phyloP scores from a whole-genome alignment of 2,329 filamentous ascomycete genomes.

The Pseudocercospora fuligena region DNA sequence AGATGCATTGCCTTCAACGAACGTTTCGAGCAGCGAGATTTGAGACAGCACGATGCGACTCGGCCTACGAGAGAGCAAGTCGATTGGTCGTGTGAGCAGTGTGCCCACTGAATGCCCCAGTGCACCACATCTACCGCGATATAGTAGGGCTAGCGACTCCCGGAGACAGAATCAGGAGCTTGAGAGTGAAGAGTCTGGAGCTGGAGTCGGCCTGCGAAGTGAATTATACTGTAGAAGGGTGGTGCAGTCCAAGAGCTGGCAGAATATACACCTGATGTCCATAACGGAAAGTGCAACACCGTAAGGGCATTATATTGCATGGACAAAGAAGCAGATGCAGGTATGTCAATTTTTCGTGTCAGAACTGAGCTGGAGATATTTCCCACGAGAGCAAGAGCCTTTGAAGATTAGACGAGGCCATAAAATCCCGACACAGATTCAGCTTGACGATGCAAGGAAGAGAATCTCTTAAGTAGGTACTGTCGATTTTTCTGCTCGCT shows the following conservation, averaged over 20 bases:
- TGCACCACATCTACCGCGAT: not conserved
- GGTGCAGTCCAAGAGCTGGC: not conserved
- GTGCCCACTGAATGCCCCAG: not conserved
- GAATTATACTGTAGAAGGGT: not conserved
- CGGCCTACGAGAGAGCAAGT: not conserved
- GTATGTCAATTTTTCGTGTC: too few species aligned
- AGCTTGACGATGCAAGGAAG: too few species aligned
- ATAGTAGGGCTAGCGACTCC: not conserved
- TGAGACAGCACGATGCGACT: not conserved
- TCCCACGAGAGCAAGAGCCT: too few species aligned
- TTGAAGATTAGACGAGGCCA: too few species aligned
- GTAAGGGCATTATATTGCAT: too few species aligned
- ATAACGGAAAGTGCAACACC: too few species aligned
- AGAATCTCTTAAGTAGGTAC: too few species aligned
- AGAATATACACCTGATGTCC: not conserved
- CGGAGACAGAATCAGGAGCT: not conserved
- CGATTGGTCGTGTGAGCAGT: not conserved
- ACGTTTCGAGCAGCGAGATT: not conserved
- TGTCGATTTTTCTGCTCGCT: too few species aligned
- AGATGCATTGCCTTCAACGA: not conserved
- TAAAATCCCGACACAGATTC: too few species aligned
- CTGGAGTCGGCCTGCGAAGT: not conserved
- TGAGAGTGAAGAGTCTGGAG: not conserved
- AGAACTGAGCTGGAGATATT: too few species aligned
- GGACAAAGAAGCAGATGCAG: too few species aligned